A percentile compares a stretch with the other conserved stretches of the same genome.
Evolutionary conservation across 2,329 filamentous ascomycete species (phyloP).

Genomic region (Aspergillus tubingensis): DNA sequence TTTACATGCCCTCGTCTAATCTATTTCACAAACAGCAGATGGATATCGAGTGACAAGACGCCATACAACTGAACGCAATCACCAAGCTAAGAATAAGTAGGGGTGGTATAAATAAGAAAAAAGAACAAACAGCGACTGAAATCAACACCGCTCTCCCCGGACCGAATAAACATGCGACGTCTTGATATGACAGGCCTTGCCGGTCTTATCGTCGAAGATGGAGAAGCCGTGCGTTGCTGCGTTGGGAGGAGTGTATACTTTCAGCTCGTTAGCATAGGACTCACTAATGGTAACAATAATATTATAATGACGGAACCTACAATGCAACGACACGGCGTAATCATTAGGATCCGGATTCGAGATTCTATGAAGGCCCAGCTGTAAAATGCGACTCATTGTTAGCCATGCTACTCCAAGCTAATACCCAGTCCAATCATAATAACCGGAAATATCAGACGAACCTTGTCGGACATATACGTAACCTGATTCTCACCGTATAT

Average conservation of each 20-base stretch:
- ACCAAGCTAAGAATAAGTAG: not conserved
- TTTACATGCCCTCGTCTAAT: not conserved
- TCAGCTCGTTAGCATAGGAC: not conserved
- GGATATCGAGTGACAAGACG: not conserved
- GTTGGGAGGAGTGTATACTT: constrained; percentile 84
- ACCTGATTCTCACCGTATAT: constrained; percentile 71
- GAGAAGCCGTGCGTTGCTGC: constrained; percentile 80
- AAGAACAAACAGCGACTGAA: not conserved
- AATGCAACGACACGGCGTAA: constrained; percentile 81
- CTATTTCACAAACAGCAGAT: not conserved
- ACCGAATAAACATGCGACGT: constrained; percentile 74
- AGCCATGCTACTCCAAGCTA: not conserved
- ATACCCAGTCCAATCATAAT: too few species aligned
- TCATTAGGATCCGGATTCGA: constrained; percentile 70
- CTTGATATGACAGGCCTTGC: constrained; percentile 69
- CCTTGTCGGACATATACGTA: constrained; percentile 83
- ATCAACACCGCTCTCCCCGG: constrained; percentile 40
- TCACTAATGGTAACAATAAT: too few species aligned
- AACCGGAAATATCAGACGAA: constrained; percentile 24
- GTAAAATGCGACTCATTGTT: not conserved
- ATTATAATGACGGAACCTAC: constrained; percentile 42
- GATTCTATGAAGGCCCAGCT: constrained; percentile 82
- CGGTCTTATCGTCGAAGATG: constrained; percentile 76
- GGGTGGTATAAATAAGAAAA: not conserved
- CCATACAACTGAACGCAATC: not conserved